Evolutionary conservation across 192 early-diverging fungal species (phyloP), one percentile per base, ranked within the genome.

Genomic region (Endogone sp.): DNA sequence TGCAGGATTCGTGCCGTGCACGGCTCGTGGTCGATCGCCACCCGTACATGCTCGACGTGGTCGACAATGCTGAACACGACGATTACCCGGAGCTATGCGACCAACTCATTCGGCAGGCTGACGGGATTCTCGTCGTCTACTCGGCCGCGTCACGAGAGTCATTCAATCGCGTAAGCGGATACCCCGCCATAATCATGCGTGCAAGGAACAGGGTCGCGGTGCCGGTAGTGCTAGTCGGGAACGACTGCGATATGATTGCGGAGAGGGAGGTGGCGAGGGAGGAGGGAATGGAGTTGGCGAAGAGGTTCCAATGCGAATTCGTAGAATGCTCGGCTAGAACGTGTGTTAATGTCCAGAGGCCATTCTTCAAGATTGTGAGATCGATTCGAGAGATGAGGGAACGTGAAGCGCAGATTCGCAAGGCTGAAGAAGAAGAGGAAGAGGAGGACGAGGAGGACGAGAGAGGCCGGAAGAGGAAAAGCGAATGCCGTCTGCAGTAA

Each of bases 201-300:
- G 4, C 37, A 4, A 13, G 13, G 37, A 44, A 13, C 63, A 80
- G 81, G 27, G 79, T 82, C 27, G 81, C 84, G 72, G 90, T 91
- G 44, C 94, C 95, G 21, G 88, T 96, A 69, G 90, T 94, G 3
- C 74, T 98, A 44, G 92, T 95, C 11, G 95, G 92, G 10, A 98
- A 98, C 87, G 96, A 98, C 75, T 94, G 91, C 70, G 95, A 98
- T 84, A 72, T 93, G 71, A 89, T 89, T 56, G 67, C 75, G 20
- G 90, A 93, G 64, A 85, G 95, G 31, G 75, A 74, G 28, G 89
- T 92, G 16, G 74, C 82, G 11, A 83, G 84, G 61, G 82, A 90
- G 62, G 86, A 92, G 60, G 96, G 92, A 23, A 77, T 72, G 62
- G 49, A 68, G 27, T 72, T 94, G 62, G 88, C 93, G 28, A 75